Percentiles rank a stretch among this genome's conserved stretches.
phyloP scores from a whole-genome alignment of 495 filamentous ascomycete genomes.

The Saxophila tyrrhenica region DNA sequence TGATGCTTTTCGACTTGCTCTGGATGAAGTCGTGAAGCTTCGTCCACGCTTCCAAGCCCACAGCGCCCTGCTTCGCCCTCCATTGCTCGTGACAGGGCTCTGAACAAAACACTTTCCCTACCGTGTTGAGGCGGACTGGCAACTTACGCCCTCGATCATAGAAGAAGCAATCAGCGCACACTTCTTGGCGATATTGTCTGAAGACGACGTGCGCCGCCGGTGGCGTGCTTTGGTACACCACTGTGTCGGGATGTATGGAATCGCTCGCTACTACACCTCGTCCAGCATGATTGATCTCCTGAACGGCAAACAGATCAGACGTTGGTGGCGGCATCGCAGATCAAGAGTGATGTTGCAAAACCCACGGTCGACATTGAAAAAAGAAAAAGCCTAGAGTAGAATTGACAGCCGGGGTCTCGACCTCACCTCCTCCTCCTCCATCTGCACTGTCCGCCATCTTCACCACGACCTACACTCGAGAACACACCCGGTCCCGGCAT shows the following conservation, averaged over 20 bases:
- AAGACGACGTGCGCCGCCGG: slow-evolving; percentile 23
- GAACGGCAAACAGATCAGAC: slow-evolving; percentile 22
- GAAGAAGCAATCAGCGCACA: slow-evolving; percentile 29
- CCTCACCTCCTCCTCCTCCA: too few species aligned
- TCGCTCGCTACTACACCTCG: slow-evolving; percentile 26
- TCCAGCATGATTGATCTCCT: slow-evolving; percentile 22
- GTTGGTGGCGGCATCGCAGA: slow-evolving; percentile 3
- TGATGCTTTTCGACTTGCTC: not conserved
- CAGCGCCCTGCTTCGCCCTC: slow-evolving; percentile 13
- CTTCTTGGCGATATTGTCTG: slow-evolving; percentile 29
- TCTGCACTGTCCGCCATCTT: too few species aligned
- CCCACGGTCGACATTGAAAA: too few species aligned
- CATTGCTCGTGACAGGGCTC: slow-evolving; percentile 18
- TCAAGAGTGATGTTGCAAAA: not conserved
- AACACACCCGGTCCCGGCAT: too few species aligned
- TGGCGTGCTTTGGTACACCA: slow-evolving; percentile 11
- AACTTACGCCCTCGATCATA: slow-evolving; percentile 27
- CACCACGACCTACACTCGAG: too few species aligned
- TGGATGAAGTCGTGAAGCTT: slow-evolving; percentile 4
- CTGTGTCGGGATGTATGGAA: slow-evolving; percentile 16
- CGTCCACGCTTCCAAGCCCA: slow-evolving; percentile 22
- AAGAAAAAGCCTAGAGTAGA: too few species aligned
- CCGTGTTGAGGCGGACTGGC: slow-evolving; percentile 13
- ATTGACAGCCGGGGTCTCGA: too few species aligned
- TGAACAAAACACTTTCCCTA: slow-evolving; percentile 27